Evolutionary conservation across 495 filamentous ascomycete genomes (phyloP), one percentile per base, ranked within the genome.

Genomic region (Penicillium coprophilum): DNA sequence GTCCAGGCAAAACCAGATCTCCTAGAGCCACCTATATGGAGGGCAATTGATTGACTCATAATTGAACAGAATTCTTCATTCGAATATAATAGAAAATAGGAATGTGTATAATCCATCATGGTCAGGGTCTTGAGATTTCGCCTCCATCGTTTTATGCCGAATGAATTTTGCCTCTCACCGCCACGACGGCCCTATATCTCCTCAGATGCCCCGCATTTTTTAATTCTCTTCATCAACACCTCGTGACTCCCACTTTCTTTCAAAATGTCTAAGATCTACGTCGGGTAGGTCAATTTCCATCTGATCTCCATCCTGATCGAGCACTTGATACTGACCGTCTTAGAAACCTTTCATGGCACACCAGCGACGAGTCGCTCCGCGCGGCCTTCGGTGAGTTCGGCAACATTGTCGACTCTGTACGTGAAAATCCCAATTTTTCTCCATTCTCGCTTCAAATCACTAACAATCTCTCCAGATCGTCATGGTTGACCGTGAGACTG

Each of bases 401-500:
- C 30, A 11, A 56, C 17, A 40, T 63, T 13, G 17, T 40, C 19
- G 60, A 63, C 17, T 36, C 53, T 19, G 60, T 60, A 44, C 23
- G 59, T 48, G 40, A 41, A 40, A 52, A 41, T 2, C 28, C 24
- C 15, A 39, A 15, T 41, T 19, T 43, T 36, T 44, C n/a, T 4
- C 8, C 11, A 0, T 6, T 7, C 7, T 19, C 3, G 12, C 20
- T 28, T 20, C 4, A 6, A 12, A 24, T 6, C n/a, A 15, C 39
- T 41, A n/a, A 40, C 6, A 6, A 0, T 38, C 13, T 19, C n/a
- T 28, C 30, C 36, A 63, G 60, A 57, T 60, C 21, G 60, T 63
- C 36, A 53, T 63, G 57, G 44, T 36, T 17, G 60, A 63, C 53
- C 60, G 57, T 43, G 60, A 63, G n/a, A 60, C 60, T 32, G 46